These are phyloP conservation scores for Acer campestre DNA, from an alignment of 345 rosid species.

Conservation along the genomic window DNA sequence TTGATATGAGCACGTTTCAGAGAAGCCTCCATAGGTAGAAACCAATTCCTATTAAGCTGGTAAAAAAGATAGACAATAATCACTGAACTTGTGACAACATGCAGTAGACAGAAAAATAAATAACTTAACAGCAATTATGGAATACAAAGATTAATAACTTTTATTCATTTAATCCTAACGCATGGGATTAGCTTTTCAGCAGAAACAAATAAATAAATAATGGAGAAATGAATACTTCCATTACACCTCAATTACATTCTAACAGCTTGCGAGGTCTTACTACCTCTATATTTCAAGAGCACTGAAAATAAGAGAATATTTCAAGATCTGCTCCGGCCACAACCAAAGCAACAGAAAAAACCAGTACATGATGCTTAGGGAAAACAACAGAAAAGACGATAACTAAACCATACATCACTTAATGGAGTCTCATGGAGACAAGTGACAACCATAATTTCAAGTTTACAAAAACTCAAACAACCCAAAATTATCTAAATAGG, in stretches of 20 bases:
- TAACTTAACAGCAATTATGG: neutral
- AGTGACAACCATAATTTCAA: neutral
- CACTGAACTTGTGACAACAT: neutral
- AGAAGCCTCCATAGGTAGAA: conserved; percentile 81
- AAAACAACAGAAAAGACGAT: neutral
- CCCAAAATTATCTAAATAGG: neutral
- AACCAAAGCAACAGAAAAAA: neutral
- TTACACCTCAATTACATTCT: neutral
- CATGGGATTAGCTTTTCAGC: neutral
- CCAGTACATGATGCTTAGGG: too few species aligned
- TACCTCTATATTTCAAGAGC: neutral
- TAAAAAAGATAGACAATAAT: conserved; percentile 8
- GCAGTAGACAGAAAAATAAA: neutral
- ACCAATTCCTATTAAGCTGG: conserved; percentile 86
- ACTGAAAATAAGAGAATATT: neutral
- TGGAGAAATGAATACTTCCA: neutral
- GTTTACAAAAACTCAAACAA: too few species aligned
- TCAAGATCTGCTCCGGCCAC: neutral
- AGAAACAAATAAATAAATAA: neutral
- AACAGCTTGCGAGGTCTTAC: neutral
- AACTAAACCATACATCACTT: neutral
- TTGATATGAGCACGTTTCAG: conserved; percentile 69
- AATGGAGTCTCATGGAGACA: neutral
- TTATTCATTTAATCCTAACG: neutral
- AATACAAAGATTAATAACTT: neutral